Conservation (phyloP, 768 basidiomycete species). For the Mrakia gelida region DNA sequence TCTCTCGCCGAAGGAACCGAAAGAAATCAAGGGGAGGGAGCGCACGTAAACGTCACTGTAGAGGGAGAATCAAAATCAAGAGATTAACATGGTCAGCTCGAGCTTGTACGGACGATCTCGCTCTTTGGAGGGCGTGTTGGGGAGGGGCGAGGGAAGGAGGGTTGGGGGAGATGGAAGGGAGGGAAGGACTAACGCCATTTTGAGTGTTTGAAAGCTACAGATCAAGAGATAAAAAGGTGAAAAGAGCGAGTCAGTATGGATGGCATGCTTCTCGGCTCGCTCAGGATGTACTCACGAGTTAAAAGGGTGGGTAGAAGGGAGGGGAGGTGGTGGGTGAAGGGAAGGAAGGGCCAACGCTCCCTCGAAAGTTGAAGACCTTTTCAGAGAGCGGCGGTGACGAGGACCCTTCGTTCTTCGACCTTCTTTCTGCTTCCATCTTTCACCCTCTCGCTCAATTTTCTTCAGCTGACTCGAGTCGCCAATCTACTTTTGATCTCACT, state of each 20-base stretch:
- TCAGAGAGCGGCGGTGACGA: too few species aligned
- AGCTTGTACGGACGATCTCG: too few species aligned
- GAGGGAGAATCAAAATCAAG: too few species aligned
- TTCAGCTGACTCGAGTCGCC: too few species aligned
- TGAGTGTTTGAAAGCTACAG: constrained; percentile 7
- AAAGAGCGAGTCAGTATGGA: background rate
- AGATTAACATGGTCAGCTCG: background rate
- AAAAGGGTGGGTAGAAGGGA: background rate
- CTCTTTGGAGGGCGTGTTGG: background rate
- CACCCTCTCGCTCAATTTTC: too few species aligned
- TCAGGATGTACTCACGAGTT: background rate
- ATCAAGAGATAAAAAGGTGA: background rate
- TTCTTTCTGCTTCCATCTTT: too few species aligned
- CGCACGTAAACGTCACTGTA: constrained; percentile 25
- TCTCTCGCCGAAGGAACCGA: background rate
- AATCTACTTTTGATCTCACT: too few species aligned
- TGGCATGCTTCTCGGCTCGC: too few species aligned
- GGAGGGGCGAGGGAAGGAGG: background rate
- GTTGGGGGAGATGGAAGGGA: constrained; percentile 5
- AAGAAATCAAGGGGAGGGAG: background rate
- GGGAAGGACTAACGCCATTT: constrained; percentile 17
- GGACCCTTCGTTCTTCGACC: too few species aligned
- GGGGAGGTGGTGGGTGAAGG: background rate
- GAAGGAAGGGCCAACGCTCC: background rate
- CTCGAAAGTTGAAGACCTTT: background rate